Evolutionary conservation across 768 basidiomycete species (phyloP).

Genomic region (Pisolithus sp.): DNA sequence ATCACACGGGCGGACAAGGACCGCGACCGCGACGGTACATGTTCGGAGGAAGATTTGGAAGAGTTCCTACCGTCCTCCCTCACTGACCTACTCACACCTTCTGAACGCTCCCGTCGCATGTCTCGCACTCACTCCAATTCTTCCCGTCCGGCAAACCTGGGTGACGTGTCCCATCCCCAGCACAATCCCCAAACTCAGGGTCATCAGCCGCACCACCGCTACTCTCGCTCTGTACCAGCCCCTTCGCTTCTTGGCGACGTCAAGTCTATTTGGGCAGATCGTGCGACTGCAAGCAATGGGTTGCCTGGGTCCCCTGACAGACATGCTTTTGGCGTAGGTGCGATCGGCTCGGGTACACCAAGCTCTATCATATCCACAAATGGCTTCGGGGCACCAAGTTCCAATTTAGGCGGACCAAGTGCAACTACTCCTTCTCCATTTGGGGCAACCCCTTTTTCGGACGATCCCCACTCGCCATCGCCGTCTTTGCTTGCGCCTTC

Average conservation of each 20-base stretch:
- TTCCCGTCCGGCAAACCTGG: conserved; percentile 17
- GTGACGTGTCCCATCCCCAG: conserved; percentile 10
- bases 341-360: conserved; percentile 38
- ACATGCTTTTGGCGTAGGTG: conserved; percentile 15
- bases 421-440: conserved; percentile 5
- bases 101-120: conserved; percentile 78
- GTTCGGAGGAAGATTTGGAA: conserved; percentile 66
- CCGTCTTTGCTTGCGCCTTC: conserved; percentile 48
- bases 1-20: conserved; percentile 31
- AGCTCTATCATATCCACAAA: conserved; percentile 46
- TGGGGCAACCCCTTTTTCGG: conserved; percentile 25
- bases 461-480: conserved; percentile 29
- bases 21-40: conserved; percentile 38
- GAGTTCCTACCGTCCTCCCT: conserved; percentile 87
- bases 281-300: conserved; percentile 26
- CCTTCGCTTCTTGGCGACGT: conserved; percentile 70
- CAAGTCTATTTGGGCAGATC: conserved; percentile 76
- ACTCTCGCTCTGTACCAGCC: conserved; percentile 79
- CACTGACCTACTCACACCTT: conserved; percentile 83
- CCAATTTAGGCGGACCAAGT: conserved; percentile 8
- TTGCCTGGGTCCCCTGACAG: conserved; percentile 34
- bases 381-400: conserved; percentile 25
- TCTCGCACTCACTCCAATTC: conserved; percentile 60
- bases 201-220: conserved; percentile 46
- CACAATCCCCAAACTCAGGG: conserved; percentile 14